Evolutionary conservation across 1,284 basidiomycete genomes (phyloP).

Genomic region (Caloboletus firmus): DNA sequence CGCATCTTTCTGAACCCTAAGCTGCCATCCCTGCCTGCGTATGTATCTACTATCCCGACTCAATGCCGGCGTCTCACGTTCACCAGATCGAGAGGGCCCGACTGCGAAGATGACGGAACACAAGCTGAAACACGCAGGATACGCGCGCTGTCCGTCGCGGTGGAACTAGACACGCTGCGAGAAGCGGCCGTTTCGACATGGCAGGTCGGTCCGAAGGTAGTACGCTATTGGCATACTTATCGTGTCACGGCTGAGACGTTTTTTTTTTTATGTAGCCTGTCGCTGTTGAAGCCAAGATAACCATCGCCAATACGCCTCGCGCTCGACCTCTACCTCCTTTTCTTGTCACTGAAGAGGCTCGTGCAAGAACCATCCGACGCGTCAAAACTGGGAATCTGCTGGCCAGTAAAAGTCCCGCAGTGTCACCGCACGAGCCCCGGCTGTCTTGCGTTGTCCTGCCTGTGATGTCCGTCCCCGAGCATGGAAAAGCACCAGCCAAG

Average conservation of each 20-base stretch:
- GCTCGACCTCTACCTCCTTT: conserved; percentile 15
- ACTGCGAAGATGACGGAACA: conserved; percentile 43
- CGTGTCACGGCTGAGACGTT: background rate
- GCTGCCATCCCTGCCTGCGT: conserved; percentile 41
- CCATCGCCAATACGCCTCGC: background rate
- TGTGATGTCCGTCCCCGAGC: conserved; percentile 11
- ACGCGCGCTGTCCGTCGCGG: conserved; percentile 39
- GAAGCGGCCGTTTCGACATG: conserved; percentile 13
- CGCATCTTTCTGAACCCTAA: conserved; percentile 42
- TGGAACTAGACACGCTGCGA: conserved; percentile 32
- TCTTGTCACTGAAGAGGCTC: conserved; percentile 25
- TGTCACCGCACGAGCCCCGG: conserved; percentile 29
- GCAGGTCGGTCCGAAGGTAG: conserved; percentile 17
- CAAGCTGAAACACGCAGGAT: conserved; percentile 41
- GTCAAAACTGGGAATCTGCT: background rate
- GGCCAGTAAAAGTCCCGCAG: background rate
- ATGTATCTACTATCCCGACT: conserved; percentile 31
- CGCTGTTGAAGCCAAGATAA: conserved; percentile 10
- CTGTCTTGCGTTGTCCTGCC: conserved; percentile 20
- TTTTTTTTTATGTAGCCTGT: conserved; percentile 8
- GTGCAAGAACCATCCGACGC: background rate
- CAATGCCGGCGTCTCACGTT: background rate
- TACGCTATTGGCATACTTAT: background rate
- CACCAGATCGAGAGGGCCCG: conserved; percentile 45
- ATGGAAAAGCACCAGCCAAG: background rate